phyloP scores from a whole-genome alignment of 2,329 filamentous ascomycete genomes.

The Hypoxylon sp. region DNA sequence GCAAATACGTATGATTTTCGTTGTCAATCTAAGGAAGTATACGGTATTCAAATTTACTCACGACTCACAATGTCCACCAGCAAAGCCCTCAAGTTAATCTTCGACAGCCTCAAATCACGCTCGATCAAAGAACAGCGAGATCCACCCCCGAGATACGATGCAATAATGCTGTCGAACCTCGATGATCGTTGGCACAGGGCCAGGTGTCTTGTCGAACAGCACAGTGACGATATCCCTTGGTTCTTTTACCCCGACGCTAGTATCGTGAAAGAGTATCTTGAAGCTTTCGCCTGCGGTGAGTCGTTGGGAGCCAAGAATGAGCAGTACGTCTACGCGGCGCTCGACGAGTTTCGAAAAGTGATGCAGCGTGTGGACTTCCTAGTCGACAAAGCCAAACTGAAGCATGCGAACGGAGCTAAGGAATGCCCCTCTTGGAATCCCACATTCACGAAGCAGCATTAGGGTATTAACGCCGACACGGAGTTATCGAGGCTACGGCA shows the following conservation, averaged over 20 bases:
- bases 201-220: not conserved
- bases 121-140: not conserved
- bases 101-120: not conserved
- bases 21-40: not conserved
- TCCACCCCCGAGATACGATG: not conserved
- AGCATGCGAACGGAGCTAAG: not conserved
- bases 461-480: not conserved
- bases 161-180: not conserved
- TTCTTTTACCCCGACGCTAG: not conserved
- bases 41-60: not conserved
- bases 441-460: not conserved
- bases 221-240: not conserved
- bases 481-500: not conserved
- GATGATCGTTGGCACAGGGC: not conserved
- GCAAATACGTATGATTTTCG: not conserved
- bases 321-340: not conserved
- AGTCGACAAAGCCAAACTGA: not conserved
- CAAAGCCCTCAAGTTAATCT: not conserved
- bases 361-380: slow-evolving; percentile 4
- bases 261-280: not conserved
- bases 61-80: not conserved
- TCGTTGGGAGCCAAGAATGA: not conserved
- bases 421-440: not conserved
- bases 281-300: not conserved
- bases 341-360: not conserved